Evolutionary conservation across 225 moss, liverwort and hornwort species (phyloP).

Genomic region (Pseudisothecium myosuroides): DNA sequence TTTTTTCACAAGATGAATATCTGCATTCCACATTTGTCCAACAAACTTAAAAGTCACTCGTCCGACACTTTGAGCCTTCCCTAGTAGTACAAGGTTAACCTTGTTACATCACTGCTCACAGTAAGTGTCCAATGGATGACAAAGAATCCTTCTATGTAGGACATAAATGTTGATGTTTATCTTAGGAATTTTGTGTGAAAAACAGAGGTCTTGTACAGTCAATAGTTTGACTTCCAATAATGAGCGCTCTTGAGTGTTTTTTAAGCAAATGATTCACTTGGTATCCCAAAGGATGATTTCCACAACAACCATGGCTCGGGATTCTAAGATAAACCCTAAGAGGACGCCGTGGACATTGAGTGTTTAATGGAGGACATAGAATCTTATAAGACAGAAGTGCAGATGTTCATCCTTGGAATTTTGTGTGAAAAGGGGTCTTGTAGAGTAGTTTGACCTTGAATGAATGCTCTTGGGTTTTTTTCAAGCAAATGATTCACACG

Average conservation of each 20-base stretch:
- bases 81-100: neutral
- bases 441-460: too few species aligned
- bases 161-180: accelerated
- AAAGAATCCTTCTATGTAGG: too few species aligned
- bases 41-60: neutral
- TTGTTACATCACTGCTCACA: accelerated
- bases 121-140: too few species aligned
- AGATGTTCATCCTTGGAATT: too few species aligned
- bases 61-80: neutral
- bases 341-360: too few species aligned
- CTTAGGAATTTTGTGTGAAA: neutral
- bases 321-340: neutral
- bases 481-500: too few species aligned
- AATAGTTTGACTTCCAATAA: neutral
- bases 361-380: too few species aligned
- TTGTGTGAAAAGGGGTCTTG: too few species aligned
- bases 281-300: neutral
- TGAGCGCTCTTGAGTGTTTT: accelerated
- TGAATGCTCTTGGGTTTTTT: too few species aligned
- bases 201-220: neutral
- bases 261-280: accelerated
- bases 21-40: neutral
- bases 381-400: too few species aligned
- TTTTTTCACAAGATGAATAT: neutral
- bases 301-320: accelerated